Evolutionary conservation across 1,284 basidiomycete genomes (phyloP), one percentile per base, ranked within the genome.

Genomic region (Malassezia arunalokei): DNA sequence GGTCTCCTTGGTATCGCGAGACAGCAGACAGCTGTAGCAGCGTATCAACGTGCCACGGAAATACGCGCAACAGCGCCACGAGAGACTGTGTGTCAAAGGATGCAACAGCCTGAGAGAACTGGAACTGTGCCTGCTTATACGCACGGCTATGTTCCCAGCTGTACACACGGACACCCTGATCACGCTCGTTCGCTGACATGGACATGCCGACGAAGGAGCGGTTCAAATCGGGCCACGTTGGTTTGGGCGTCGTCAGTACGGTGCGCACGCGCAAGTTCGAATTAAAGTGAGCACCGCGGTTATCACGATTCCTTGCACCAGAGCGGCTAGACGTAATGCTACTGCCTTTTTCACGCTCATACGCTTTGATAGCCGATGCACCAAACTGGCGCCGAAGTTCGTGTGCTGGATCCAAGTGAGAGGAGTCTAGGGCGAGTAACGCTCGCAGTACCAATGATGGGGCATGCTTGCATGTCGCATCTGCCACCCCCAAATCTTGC

Each of bases 41-140:
- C 38, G 69, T 68, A 46, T 71, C 65, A 30, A 73, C 64, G 43
- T 73, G 71, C 58, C 67, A 73, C 2, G 71, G 69, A 43, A 66
- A 71, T 5, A 64, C 60, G 15, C 69, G 54, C 27, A 66, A 43
- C 3, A 73, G 56, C 2, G 62, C 65, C 51, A 63, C 54, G 28
- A 73, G 58, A 8, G 61, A 27, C 37, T 70, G 65, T 5, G 66
- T 61, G 24, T 71, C 69, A 51, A 62, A 63, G 9, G 67, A 68
- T 5, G 58, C 53, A 0, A 71, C 68, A 1, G 68, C 68, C 49
- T 68, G 66, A 15, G 70, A 55, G 51, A 73, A 73, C 47, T 68
- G 64, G 47, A 65, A 55, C 46, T 73, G 69, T 3, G 66, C 65
- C 47, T 68, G 60, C 29, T 57, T 53, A 43, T 73, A 73, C 2